These are phyloP conservation scores for Euclidium syriacum DNA, from an alignment of 345 rosid genomes.

Conservation along the genomic window DNA sequence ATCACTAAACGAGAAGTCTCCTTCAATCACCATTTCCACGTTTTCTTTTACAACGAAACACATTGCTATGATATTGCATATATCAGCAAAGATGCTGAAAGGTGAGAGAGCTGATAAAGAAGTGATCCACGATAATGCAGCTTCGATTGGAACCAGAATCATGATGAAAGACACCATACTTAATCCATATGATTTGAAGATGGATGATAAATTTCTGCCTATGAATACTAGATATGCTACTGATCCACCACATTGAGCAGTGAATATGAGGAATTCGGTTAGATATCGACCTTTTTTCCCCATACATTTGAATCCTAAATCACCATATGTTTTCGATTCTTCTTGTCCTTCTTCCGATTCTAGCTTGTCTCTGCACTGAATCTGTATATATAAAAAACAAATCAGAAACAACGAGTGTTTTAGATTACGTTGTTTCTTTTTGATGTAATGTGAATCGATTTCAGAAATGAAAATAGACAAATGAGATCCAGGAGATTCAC, in stretches of 20 bases:
- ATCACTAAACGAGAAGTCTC: slow-evolving; percentile 67
- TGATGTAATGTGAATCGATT: neutral
- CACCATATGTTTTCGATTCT: slow-evolving; percentile 75
- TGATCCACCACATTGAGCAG: slow-evolving; percentile 85
- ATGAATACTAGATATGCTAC: slow-evolving; percentile 86
- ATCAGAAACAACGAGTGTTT: neutral
- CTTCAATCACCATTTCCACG: slow-evolving; percentile 42
- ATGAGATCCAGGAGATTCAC: neutral
- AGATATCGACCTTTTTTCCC: slow-evolving; percentile 68
- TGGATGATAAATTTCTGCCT: slow-evolving; percentile 69
- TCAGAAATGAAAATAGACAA: neutral
- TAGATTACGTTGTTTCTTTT: neutral
- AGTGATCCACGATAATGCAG: slow-evolving; percentile 66
- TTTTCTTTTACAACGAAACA: slow-evolving; percentile 70
- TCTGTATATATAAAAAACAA: slow-evolving; percentile 31
- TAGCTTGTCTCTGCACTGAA: slow-evolving; percentile 62
- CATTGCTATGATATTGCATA: slow-evolving; percentile 75
- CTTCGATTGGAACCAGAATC: slow-evolving; percentile 67
- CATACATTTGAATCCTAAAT: slow-evolving; percentile 63
- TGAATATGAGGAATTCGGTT: slow-evolving; percentile 67
- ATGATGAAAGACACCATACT: slow-evolving; percentile 47
- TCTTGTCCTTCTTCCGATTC: slow-evolving; percentile 46
- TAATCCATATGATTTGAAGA: slow-evolving; percentile 39
- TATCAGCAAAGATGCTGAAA: slow-evolving; percentile 74
- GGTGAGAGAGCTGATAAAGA: slow-evolving; percentile 75